Base-by-base conservation (phyloP, 2,329 filamentous ascomycete genomes). In the Diaporthe sp. region DNA sequence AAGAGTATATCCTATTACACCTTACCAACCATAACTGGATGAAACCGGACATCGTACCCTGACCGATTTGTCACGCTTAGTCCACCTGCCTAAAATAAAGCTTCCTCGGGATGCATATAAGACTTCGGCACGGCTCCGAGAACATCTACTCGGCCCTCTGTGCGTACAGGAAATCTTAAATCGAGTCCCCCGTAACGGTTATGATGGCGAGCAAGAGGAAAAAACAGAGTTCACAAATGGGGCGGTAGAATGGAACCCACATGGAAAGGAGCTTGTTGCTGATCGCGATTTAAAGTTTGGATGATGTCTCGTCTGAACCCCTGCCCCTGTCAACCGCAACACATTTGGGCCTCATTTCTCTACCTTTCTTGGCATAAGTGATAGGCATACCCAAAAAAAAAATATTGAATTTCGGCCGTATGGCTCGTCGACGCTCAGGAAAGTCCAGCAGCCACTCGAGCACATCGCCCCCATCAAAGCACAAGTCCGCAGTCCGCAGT, bases 241-340 rank as follows among this genome's bases (percentile, higher is more conserved):
- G 31, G 44, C 28, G 19, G 44, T 13, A 61, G 65, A 22, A 68
- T 49, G 65, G 34, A 53, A 53, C 31, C 65, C 46, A 68, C 65
- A 37, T 53, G 3, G 31, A 53, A 25, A 39, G 65, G 65, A 68
- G 65, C 65, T 39, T 68, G 46, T 68, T 68, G 65, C 46, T 53
- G 65, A 68, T 68, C 65, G 46, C 46, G 46, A 68, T 53, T 68
- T 68, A 53, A 68, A 68, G 65, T 68, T 68, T 68, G 65, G 65
- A 68, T 53, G 65, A 68, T 68, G 65, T 68, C 65, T 68, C 65
- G 46, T 53, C 46, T 68, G 31, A 53, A 25, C 46, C 46, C 46
- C 65, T 68, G 46, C 65, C 62, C 62, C 65, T 68, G 65, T 68
- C 65, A 53, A 39, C 46, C 46, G 22, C 65, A 68, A 39, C 22